These are phyloP conservation scores for Alternaria solani DNA, from an alignment of 2,329 filamentous ascomycete species.

Conservation along the genomic window DNA sequence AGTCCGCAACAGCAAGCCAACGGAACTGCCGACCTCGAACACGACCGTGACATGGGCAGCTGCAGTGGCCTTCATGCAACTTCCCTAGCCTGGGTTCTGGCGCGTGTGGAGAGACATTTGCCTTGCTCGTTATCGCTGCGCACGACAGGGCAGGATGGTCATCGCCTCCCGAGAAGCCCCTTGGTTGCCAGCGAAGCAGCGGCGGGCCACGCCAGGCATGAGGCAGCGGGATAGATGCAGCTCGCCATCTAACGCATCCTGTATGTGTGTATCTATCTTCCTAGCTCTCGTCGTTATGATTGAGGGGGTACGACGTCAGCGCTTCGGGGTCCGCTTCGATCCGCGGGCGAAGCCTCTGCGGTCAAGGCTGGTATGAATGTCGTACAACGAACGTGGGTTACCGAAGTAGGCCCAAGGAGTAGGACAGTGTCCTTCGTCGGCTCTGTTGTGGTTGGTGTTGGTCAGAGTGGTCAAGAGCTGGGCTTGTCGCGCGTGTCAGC, in stretches of 20 bases:
- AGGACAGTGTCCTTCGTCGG: background rate
- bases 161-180: background rate
- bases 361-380: background rate
- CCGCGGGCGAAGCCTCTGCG: background rate
- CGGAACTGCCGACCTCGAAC: background rate
- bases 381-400: background rate
- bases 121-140: background rate
- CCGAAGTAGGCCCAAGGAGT: background rate
- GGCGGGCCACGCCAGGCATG: background rate
- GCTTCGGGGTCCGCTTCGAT: background rate
- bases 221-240: background rate
- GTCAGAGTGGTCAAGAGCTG: background rate
- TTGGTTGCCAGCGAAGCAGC: background rate
- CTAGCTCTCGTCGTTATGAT: background rate
- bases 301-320: background rate
- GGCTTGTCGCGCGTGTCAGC: background rate
- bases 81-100: background rate
- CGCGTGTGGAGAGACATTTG: background rate
- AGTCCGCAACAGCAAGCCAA: background rate
- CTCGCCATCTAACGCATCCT: background rate
- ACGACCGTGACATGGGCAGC: background rate
- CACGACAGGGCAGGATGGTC: background rate
- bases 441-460: background rate
- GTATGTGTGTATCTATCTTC: background rate
- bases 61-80: background rate